These are phyloP conservation scores for Peronosclerospora sorghi DNA, from an alignment of 352 stramenopile genomes.

Conservation along the genomic window DNA sequence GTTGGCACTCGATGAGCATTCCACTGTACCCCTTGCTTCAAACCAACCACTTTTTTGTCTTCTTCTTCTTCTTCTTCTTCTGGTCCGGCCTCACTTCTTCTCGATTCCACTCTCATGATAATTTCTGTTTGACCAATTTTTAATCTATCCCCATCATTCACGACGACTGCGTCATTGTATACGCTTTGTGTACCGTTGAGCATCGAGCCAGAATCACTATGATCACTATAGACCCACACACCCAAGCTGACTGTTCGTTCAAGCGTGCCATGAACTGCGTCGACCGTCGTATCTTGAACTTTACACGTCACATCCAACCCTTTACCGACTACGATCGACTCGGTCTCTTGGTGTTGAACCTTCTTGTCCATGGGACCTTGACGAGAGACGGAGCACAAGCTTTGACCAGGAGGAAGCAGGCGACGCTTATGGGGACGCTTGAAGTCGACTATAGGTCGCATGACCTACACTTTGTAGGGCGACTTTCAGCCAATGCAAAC, in stretches of 20 bases:
- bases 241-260: constrained; percentile 34
- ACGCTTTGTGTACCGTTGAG: constrained; percentile 31
- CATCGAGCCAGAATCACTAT: constrained; percentile 38
- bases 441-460: too few species aligned
- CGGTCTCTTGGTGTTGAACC: too few species aligned
- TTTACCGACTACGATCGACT: constrained; percentile 11
- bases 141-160: constrained; percentile 46
- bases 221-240: constrained; percentile 73
- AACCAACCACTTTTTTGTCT: too few species aligned
- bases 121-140: constrained; percentile 47
- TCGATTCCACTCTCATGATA: constrained; percentile 20
- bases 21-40: constrained; percentile 3
- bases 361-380: too few species aligned
- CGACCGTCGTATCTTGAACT: constrained; percentile 10
- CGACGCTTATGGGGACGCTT: too few species aligned
- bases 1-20: constrained; percentile 2
- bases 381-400: too few species aligned
- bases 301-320: constrained; percentile 5
- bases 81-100: neutral
- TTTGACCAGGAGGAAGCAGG: too few species aligned
- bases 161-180: constrained; percentile 38
- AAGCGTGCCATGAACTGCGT: constrained; percentile 34
- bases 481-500: too few species aligned
- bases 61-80: too few species aligned
- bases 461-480: too few species aligned